Conservation (phyloP, 257 asterid species). For the Solanum corneliomulleri region DNA sequence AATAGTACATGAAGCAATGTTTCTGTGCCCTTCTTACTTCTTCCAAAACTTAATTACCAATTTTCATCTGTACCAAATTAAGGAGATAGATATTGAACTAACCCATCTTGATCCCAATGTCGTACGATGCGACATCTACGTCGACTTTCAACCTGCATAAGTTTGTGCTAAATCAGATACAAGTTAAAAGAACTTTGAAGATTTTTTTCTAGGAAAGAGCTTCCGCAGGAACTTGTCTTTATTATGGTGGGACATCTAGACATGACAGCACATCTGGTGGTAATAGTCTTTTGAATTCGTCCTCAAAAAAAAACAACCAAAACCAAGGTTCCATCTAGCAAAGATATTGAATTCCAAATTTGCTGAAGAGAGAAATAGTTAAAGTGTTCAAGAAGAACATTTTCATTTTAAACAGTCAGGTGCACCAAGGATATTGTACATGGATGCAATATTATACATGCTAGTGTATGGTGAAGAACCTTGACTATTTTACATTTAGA, state of each 20-base stretch:
- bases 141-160: constrained; percentile 81
- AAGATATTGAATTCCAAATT: neutral
- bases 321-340: neutral
- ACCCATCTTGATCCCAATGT: constrained; percentile 98
- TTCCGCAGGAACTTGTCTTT: neutral
- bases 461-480: neutral
- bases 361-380: neutral
- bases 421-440: neutral
- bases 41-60: neutral
- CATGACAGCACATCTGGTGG: neutral
- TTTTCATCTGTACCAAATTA: neutral
- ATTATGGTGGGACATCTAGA: neutral
- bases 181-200: neutral
- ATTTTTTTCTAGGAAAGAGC: neutral
- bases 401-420: neutral
- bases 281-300: neutral
- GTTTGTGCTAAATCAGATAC: constrained; percentile 6
- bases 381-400: neutral
- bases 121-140: constrained; percentile 74
- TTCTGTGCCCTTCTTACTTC: neutral
- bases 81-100: constrained; percentile 4
- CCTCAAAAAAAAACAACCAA: neutral
- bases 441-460: neutral
- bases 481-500: neutral
- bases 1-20: neutral